A percentile compares a stretch with the other conserved stretches of the same genome.
Conservation (phyloP, 2,329 filamentous ascomycete genomes). For the Blumeria graminis region DNA sequence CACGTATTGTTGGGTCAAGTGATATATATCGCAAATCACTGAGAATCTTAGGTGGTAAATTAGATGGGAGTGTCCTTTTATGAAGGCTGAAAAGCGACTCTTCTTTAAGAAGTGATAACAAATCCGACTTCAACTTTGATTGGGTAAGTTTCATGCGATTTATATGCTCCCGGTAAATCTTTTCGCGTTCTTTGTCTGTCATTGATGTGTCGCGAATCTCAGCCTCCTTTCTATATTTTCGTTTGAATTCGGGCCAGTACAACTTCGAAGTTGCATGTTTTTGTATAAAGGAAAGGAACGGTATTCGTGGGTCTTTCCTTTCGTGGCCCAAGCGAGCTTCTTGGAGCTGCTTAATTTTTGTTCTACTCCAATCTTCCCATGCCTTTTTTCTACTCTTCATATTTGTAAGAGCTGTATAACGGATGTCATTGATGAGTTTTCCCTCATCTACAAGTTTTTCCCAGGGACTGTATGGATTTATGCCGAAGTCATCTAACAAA, state of each 20-base stretch:
- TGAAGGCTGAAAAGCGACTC: slow-evolving; percentile 35
- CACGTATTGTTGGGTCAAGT: slow-evolving; percentile 33
- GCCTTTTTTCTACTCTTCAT: slow-evolving; percentile 62
- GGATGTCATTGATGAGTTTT: slow-evolving; percentile 57
- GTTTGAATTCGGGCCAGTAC: slow-evolving; percentile 91
- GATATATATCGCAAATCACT: slow-evolving; percentile 47
- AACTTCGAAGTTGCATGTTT: slow-evolving; percentile 69
- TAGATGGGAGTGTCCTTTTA: slow-evolving; percentile 27
- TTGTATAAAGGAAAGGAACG: slow-evolving; percentile 61
- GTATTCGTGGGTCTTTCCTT: slow-evolving; percentile 61
- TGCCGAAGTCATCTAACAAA: slow-evolving; percentile 54
- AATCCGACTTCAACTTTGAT: slow-evolving; percentile 42
- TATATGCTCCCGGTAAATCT: slow-evolving; percentile 53
- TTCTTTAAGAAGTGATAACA: slow-evolving; percentile 37
- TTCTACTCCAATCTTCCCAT: slow-evolving; percentile 64
- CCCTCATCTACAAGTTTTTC: slow-evolving; percentile 71
- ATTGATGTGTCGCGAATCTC: slow-evolving; percentile 54
- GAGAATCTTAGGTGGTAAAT: slow-evolving; percentile 36
- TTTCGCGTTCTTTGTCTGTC: slow-evolving; percentile 55
- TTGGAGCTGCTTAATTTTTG: slow-evolving; percentile 48
- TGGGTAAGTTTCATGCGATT: slow-evolving; percentile 39
- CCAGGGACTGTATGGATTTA: slow-evolving; percentile 81
- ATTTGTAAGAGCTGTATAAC: slow-evolving; percentile 63
- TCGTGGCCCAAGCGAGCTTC: slow-evolving; percentile 50
- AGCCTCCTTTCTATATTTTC: slow-evolving; percentile 64